phyloP scores from a whole-genome alignment of 371 early-diverging fungal species.

The Gilbertella persicaria region DNA sequence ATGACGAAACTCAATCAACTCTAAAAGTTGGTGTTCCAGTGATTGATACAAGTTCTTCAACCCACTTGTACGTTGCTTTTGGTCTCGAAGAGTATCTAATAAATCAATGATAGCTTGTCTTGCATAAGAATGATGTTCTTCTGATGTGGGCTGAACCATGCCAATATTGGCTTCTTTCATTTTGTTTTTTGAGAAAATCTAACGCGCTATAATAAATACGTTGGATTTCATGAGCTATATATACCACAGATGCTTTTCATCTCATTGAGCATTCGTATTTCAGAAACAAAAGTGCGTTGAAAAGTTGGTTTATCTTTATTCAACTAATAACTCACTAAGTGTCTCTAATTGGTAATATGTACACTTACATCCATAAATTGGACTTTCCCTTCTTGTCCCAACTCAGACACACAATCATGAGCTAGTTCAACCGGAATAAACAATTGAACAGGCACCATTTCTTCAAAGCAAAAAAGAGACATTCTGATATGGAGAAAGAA shows the following conservation, averaged over 20 bases:
- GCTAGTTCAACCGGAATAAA: slow-evolving; percentile 80
- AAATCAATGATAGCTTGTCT: too few species aligned
- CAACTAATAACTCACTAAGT: slow-evolving; percentile 50
- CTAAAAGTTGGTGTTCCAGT: slow-evolving; percentile 78
- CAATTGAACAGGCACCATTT: slow-evolving; percentile 95
- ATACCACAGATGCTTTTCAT: slow-evolving; percentile 90
- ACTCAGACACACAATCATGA: slow-evolving; percentile 84
- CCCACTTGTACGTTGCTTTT: slow-evolving; percentile 78
- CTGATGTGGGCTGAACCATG: too few species aligned
- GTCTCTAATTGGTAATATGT: neutral
- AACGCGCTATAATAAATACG: too few species aligned
- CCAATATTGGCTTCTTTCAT: too few species aligned
- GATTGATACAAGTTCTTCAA: slow-evolving; percentile 87
- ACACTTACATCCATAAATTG: slow-evolving; percentile 89
- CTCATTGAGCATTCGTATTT: slow-evolving; percentile 90
- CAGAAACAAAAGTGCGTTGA: slow-evolving; percentile 90
- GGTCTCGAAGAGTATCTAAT: slow-evolving; percentile 76
- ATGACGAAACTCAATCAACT: slow-evolving; percentile 87
- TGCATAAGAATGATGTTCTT: too few species aligned
- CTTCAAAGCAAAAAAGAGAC: slow-evolving; percentile 91
- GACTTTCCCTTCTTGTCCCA: slow-evolving; percentile 92
- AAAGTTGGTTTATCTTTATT: slow-evolving; percentile 94
- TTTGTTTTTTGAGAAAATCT: too few species aligned
- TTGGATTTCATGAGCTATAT: slow-evolving; percentile 90
- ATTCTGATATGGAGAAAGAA: too few species aligned